phyloP scores from a whole-genome alignment of 305 asterid genomes.

The Plantago rigida region DNA sequence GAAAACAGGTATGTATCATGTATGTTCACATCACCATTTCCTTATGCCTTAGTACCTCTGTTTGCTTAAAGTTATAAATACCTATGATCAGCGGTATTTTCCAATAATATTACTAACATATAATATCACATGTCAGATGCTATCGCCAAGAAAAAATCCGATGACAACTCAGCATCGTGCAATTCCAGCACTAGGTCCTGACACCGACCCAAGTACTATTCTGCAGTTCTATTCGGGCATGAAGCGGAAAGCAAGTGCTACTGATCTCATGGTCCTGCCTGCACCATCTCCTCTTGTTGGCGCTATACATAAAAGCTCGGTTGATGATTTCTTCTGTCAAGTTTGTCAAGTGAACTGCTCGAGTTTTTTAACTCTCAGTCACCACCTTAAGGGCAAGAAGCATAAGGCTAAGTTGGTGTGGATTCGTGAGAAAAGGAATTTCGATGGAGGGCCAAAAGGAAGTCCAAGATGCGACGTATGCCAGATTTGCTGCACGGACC shows the following conservation, averaged over 20 bases:
- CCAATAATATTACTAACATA: no score
- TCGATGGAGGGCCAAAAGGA: background rate
- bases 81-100: no score
- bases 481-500: background rate
- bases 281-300: background rate
- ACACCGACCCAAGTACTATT: background rate
- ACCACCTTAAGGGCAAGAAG: background rate
- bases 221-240: background rate
- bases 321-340: slow-evolving; percentile 11
- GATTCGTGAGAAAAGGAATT: background rate
- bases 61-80: no score
- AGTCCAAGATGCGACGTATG: background rate
- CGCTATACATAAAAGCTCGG: background rate
- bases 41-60: no score
- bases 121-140: background rate
- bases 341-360: slow-evolving; percentile 10
- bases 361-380: background rate
- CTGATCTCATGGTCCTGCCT: background rate
- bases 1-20: no score
- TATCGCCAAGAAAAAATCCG: background rate
- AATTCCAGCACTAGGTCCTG: background rate
- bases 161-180: no score
- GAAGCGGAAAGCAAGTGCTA: slow-evolving; percentile 6
- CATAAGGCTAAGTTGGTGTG: background rate
- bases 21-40: no score